Conservation (phyloP, 2,329 filamentous ascomycete species). For the Phoma herbarum region DNA sequence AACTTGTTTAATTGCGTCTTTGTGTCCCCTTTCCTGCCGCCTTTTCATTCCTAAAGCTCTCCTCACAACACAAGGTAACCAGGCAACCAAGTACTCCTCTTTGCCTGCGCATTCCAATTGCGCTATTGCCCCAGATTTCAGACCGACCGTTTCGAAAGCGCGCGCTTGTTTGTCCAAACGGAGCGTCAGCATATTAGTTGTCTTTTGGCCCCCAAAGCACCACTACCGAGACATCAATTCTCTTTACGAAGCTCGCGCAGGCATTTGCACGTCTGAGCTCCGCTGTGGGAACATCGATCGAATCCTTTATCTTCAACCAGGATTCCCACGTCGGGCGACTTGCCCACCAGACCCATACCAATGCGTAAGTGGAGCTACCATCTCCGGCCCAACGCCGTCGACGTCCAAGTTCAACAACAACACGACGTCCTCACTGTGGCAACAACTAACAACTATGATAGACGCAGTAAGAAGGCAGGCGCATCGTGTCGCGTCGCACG, state of each 20-base stretch:
- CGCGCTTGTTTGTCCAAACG: constrained; percentile 28
- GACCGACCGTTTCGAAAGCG: constrained; percentile 7
- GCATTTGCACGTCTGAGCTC: constrained; percentile 15
- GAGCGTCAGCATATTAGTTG: constrained; percentile 14
- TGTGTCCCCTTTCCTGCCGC: constrained; percentile 20
- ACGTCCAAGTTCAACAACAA: constrained; percentile 5
- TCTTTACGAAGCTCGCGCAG: constrained; percentile 3
- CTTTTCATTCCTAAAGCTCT: constrained; percentile 8
- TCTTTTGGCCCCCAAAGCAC: constrained; percentile 22
- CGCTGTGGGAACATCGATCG: constrained; percentile 16
- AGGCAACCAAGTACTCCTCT: constrained; percentile 13
- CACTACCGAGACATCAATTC: constrained; percentile 13
- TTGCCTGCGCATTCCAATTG: constrained; percentile 11
- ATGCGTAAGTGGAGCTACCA: constrained; percentile 40
- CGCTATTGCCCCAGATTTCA: constrained; percentile 11
- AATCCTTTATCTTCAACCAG: constrained; percentile 2
- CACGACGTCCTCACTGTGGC: constrained; percentile 7
- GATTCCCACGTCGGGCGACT: constrained; percentile 26
- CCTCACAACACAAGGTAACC: constrained; percentile 10
- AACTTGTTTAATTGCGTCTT: constrained; percentile 22
- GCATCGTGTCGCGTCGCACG: constrained; percentile 46
- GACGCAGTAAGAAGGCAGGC: constrained; percentile 49
- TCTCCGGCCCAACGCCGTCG: constrained; percentile 16
- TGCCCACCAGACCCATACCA: constrained; percentile 25
- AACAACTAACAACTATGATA: constrained; percentile 30